phyloP scores from a whole-genome alignment of 1,284 basidiomycete species.

The Heliocybe sulcata region DNA sequence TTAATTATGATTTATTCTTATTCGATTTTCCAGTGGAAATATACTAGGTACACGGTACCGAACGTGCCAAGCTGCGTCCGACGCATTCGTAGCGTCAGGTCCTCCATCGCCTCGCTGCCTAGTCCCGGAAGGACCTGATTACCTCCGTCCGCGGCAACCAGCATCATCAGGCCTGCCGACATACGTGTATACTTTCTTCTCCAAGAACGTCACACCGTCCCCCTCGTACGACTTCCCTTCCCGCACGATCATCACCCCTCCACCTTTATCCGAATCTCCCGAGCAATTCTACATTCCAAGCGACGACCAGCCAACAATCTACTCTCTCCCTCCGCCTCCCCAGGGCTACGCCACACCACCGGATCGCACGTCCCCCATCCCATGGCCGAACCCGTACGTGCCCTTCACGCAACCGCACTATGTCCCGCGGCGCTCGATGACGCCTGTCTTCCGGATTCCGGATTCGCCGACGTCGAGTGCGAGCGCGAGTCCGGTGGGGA shows the following conservation, averaged over 20 bases:
- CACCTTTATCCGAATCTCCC: background rate
- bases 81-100: conserved; percentile 32
- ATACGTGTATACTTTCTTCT: conserved; percentile 41
- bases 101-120: conserved; percentile 16
- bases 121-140: conserved; percentile 36
- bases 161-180: conserved; percentile 15
- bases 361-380: background rate
- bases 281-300: background rate
- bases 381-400: background rate
- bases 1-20: conserved; percentile 5
- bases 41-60: conserved; percentile 53
- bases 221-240: conserved; percentile 20
- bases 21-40: conserved; percentile 39
- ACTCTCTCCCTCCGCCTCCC: background rate
- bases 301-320: background rate
- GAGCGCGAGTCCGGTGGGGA: background rate
- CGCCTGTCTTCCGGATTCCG: background rate
- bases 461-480: background rate
- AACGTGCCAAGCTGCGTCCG: conserved; percentile 50
- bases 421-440: background rate
- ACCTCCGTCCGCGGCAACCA: conserved; percentile 27
- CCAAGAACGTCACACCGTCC: conserved; percentile 30
- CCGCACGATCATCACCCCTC: background rate
- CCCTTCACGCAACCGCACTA: background rate
- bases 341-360: background rate